Conservation (phyloP, 768 basidiomycete species). For the Lactarius vividus region DNA sequence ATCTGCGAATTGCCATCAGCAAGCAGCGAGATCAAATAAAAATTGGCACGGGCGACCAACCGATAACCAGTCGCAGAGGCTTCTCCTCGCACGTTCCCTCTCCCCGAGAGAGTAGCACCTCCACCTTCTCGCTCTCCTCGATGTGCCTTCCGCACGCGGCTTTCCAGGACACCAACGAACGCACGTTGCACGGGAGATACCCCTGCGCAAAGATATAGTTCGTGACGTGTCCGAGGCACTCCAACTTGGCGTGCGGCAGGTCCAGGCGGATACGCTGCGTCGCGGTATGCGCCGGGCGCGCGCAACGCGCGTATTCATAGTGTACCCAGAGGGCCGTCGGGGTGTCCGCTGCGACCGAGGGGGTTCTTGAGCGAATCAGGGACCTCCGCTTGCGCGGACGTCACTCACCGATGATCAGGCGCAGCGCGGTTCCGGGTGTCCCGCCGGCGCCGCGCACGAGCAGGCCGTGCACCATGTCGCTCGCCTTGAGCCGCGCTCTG, state of each 20-base stretch:
- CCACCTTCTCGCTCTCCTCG: slow-evolving; percentile 33
- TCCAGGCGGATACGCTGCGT: slow-evolving; percentile 46
- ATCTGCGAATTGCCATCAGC: neutral
- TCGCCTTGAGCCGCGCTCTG: slow-evolving; percentile 39
- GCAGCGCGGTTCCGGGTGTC: slow-evolving; percentile 44
- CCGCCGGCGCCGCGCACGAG: slow-evolving; percentile 40
- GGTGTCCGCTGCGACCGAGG: slow-evolving; percentile 39
- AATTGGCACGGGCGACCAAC: slow-evolving; percentile 25
- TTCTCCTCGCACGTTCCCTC: slow-evolving; percentile 39
- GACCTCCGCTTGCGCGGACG: neutral
- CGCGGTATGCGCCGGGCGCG: slow-evolving; percentile 33
- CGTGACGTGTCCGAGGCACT: slow-evolving; percentile 45
- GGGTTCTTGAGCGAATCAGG: neutral
- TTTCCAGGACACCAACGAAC: slow-evolving; percentile 44
- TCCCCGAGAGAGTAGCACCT: slow-evolving; percentile 34
- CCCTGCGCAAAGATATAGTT: slow-evolving; percentile 46
- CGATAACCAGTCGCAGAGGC: slow-evolving; percentile 40
- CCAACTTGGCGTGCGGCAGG: slow-evolving; percentile 34
- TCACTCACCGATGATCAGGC: slow-evolving; percentile 44
- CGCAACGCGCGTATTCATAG: slow-evolving; percentile 41
- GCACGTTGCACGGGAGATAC: slow-evolving; percentile 37
- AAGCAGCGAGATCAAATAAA: neutral
- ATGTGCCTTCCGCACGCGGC: slow-evolving; percentile 37
- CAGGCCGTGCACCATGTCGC: slow-evolving; percentile 38
- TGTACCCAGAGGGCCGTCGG: slow-evolving; percentile 45